Evolutionary conservation across 176 grass and related monocot genomes (phyloP).

Genomic region (Carex pumila): DNA sequence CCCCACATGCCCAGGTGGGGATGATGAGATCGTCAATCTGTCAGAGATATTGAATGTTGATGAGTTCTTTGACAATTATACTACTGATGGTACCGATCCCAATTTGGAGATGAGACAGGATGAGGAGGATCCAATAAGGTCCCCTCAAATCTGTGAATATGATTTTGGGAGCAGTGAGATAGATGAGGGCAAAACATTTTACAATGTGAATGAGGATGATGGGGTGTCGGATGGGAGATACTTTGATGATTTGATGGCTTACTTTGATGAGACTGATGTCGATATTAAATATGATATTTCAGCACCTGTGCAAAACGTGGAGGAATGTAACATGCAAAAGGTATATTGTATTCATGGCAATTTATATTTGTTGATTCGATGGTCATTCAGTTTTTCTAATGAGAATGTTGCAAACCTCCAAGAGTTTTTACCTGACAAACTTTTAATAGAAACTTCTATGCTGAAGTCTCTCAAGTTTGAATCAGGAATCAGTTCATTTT

Average conservation of each 20-base stretch:
- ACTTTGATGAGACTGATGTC: slow-evolving; percentile 54
- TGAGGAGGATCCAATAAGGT: neutral
- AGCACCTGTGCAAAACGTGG: slow-evolving; percentile 6
- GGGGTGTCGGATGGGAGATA: slow-evolving; percentile 17
- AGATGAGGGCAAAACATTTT: slow-evolving; percentile 46
- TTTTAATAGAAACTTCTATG: neutral
- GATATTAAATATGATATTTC: slow-evolving; percentile 44
- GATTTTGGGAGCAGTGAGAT: slow-evolving; percentile 11
- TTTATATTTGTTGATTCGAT: neutral
- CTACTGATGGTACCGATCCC: neutral
- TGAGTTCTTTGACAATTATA: slow-evolving; percentile 38
- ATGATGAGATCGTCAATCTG: slow-evolving; percentile 6
- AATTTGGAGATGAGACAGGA: slow-evolving; percentile 29
- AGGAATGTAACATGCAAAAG: slow-evolving; percentile 26
- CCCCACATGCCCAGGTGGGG: slow-evolving; percentile 32
- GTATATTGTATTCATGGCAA: slow-evolving; percentile 23
- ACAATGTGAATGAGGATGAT: slow-evolving; percentile 48
- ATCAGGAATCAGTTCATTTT: neutral
- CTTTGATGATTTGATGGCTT: slow-evolving; percentile 46
- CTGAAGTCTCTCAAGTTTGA: neutral
- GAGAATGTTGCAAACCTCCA: neutral
- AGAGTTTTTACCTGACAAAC: neutral
- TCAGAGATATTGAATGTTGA: slow-evolving; percentile 37
- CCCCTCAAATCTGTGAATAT: neutral
- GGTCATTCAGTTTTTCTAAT: too few relatives aligned